These are phyloP conservation scores for Linnemannia elongata DNA, from an alignment of 192 early-diverging fungal genomes.

Conservation along the genomic window DNA sequence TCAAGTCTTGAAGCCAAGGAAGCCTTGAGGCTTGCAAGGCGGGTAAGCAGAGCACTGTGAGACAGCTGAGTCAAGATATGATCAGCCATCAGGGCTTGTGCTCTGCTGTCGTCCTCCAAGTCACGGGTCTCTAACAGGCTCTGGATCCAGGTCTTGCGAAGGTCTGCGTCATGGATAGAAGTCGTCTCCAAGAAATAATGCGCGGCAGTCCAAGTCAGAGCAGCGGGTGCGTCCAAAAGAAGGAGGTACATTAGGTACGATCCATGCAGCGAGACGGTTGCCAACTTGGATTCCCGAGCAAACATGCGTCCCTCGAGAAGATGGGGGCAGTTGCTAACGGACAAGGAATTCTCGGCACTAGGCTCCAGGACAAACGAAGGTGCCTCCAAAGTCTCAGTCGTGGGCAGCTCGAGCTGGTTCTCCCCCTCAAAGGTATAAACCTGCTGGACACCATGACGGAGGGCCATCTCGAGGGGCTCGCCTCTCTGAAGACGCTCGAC, in stretches of 20 bases:
- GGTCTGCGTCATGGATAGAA: slow-evolving; percentile 53
- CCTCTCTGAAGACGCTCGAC: slow-evolving; percentile 68
- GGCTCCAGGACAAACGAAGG: slow-evolving; percentile 31
- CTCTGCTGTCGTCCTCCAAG: slow-evolving; percentile 39
- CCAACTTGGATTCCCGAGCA: slow-evolving; percentile 69
- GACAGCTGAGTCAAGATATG: slow-evolving; percentile 26
- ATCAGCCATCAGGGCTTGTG: slow-evolving; percentile 41
- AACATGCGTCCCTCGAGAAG: slow-evolving; percentile 66
- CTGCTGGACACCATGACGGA: slow-evolving; percentile 61
- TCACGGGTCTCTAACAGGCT: slow-evolving; percentile 36
- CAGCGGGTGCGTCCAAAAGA: slow-evolving; percentile 33
- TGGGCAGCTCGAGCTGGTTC: slow-evolving; percentile 25
- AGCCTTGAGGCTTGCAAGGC: slow-evolving; percentile 26
- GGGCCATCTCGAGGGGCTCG: slow-evolving; percentile 54
- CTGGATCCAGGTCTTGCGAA: slow-evolving; percentile 63
- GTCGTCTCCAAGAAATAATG: slow-evolving; percentile 68
- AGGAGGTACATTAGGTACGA: slow-evolving; percentile 65
- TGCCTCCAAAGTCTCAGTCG: slow-evolving; percentile 5
- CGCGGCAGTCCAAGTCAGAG: slow-evolving; percentile 38
- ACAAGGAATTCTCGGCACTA: slow-evolving; percentile 33
- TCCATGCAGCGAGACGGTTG: slow-evolving; percentile 66
- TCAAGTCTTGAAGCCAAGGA: slow-evolving; percentile 28
- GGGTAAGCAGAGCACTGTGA: slow-evolving; percentile 41
- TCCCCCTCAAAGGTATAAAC: slow-evolving; percentile 58
- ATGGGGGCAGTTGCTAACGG: slow-evolving; percentile 60